Evolutionary conservation across 345 rosid species (phyloP), one percentile per base, ranked within the genome.

Genomic region (Bretschneidera sinensis): DNA sequence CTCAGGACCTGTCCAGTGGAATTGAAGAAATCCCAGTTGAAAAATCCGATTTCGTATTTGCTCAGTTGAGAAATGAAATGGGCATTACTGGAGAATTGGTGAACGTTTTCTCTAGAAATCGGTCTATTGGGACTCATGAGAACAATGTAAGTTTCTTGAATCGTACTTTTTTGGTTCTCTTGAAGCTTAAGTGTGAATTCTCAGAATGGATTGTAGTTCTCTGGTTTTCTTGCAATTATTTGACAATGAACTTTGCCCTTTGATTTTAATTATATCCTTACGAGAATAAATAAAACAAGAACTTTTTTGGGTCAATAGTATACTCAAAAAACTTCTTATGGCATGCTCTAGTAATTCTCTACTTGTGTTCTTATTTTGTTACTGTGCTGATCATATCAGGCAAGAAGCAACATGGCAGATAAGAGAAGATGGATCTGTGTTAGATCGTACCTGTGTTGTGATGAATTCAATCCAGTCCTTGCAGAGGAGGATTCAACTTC

Each of bases 401-500:
- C 66, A 67, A 86, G 81, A 62, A 66, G 74, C 24, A 60, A 66
- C 31, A 47, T 57, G 39, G 70, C 63, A 47, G 92, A 88, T 48
- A 88, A 74, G 81, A 83, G 67, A 66, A 70, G 81, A 53, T 80
- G 92, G 98, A 74, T 76, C 74, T 65, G 76, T 0, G 91, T 92
- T 47, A 78, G 85, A 82, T 79, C 85, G n/a, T 82, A 82, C 73
- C 78, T 85, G 28, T 88, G 96, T 1, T 87, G 96, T 15, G 81
- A 86, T 23, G 91, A 92, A 67, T 78, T 86, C 58, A 74, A 85
- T 65, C 89, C 92, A 24, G 89, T 86, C 23, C 75, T 73, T 10
- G 96, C 90, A 6, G 92, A 86, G 69, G 76, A 81, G 59, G 96
- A 89, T 78, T 86, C 96, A 17, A 82, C 75, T 66, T 88, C 98